Evolutionary conservation across 176 grass and related monocot species (phyloP), one percentile per base, ranked within the genome.

Genomic region (Bonia amplexicaulis): DNA sequence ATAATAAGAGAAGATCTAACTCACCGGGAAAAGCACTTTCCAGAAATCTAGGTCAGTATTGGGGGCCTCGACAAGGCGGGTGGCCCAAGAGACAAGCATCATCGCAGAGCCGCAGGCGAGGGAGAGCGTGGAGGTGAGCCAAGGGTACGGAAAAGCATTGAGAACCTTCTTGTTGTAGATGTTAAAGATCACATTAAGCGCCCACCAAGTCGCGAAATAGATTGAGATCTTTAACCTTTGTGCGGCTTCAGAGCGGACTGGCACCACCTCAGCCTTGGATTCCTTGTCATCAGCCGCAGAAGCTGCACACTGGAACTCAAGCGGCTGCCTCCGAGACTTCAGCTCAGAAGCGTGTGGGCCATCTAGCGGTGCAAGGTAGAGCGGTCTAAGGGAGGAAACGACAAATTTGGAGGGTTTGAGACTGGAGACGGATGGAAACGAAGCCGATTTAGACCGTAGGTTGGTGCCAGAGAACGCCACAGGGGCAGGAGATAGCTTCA

Each of bases 101-200:
- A 97, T 97, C 1, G 90, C 79, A 23, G 95, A 93, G 60, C 95
- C 95, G 0, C 89, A 78, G 26, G 92, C 92, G 0, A 95, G 89
- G 7, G 95, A 93, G 53, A 97, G 92, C 37, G 95, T 97, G 58
- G 95, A 95, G 44, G 89, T 93, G 58, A 97, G 90, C 95, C 95
- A 97, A 44, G 95, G 95, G 62, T 97, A 97, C 0, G 95, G 92
- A 76, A 97, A 97, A 58, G 92, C 92, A 77, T 97, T 97, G 71
- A 97, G 74, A 48, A 97, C 92, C 92, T 95, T 97, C 90, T 97
- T 97, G 82, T 95, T 94, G 23, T 97, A 97, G 41, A 97, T 97
- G 85, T 97, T 97, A 79, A 95, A 97, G 46, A 97, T 94, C n/a
- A 97, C 95, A 76, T 95, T 97, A 37, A 97, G 86, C 12, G 92